These are phyloP conservation scores for Moesziomyces aphidis DNA, from an alignment of 1,284 basidiomycete genomes.

Conservation along the genomic window DNA sequence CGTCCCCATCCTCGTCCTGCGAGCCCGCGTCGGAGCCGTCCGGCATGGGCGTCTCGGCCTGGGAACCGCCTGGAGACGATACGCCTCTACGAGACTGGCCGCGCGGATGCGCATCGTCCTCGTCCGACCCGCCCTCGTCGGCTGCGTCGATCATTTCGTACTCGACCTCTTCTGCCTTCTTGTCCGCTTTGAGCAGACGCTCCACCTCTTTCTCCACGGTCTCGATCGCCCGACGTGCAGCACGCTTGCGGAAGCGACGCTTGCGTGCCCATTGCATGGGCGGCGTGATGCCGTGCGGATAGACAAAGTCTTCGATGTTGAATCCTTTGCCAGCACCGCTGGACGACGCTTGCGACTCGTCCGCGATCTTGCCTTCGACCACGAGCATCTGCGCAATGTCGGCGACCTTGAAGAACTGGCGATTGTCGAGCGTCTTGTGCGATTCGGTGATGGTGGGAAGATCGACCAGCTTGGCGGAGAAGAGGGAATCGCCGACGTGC, in stretches of 20 bases:
- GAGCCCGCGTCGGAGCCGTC: constrained; percentile 32
- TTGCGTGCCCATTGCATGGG: constrained; percentile 92
- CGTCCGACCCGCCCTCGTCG: constrained; percentile 61
- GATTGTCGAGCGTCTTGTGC: constrained; percentile 95
- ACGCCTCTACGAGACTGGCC: constrained; percentile 45
- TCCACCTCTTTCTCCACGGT: constrained; percentile 98
- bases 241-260: constrained; percentile 89
- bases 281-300: constrained; percentile 95
- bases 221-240: constrained; percentile 91
- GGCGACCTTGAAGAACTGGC: constrained; percentile 94
- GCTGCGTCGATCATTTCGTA: constrained; percentile 61
- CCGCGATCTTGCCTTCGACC: constrained; percentile 54
- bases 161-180: constrained; percentile 78
- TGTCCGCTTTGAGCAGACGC: constrained; percentile 86
- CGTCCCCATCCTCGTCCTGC: constrained; percentile 42
- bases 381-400: constrained; percentile 82
- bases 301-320: constrained; percentile 95
- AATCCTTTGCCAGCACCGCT: constrained; percentile 77
- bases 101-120: constrained; percentile 45
- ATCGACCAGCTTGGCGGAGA: constrained; percentile 94
- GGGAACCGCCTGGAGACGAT: constrained; percentile 42
- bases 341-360: constrained; percentile 75
- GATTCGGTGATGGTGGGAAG: constrained; percentile 93
- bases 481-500: constrained; percentile 83
- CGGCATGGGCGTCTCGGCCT: constrained; percentile 38